phyloP scores from a whole-genome alignment of 169 alveolate genomes.

The Eimeria brunetti region DNA sequence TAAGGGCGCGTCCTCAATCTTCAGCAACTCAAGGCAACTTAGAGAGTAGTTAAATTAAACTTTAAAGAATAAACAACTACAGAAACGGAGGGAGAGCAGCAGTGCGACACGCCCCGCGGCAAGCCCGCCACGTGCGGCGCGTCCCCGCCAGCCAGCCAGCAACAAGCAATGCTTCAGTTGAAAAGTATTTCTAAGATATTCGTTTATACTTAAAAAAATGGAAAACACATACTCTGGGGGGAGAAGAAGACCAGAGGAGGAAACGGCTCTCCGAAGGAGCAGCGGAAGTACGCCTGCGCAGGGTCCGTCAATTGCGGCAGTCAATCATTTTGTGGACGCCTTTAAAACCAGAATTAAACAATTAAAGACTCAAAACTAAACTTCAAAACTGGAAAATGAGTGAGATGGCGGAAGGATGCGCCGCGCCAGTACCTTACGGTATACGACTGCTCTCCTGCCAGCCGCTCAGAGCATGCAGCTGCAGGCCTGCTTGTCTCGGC shows the following conservation, averaged over 20 bases:
- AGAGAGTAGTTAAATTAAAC: background rate
- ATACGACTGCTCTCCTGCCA: background rate
- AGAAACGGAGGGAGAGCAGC: slow-evolving; percentile 5
- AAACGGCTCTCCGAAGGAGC: slow-evolving; percentile 32
- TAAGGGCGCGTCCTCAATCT: background rate
- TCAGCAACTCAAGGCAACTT: background rate
- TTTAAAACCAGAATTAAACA: background rate
- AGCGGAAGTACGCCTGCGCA: background rate
- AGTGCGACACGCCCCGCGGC: background rate
- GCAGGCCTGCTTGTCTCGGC: slow-evolving; percentile 24
- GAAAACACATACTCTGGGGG: background rate
- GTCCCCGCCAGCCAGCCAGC: background rate
- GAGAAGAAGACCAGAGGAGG: slow-evolving; percentile 16
- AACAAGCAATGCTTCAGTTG: background rate
- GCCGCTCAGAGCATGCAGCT: slow-evolving; percentile 12
- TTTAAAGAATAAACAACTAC: background rate
- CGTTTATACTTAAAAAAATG: background rate
- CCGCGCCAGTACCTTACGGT: background rate
- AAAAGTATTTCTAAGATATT: background rate
- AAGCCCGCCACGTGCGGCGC: background rate
- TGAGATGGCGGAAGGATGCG: background rate
- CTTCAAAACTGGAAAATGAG: background rate
- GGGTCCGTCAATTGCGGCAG: slow-evolving; percentile 10
- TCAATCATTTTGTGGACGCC: background rate
- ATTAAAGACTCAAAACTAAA: too few relatives aligned